These are phyloP conservation scores for Xylariaceae sp. DNA, from an alignment of 2,329 filamentous ascomycete species.

Conservation along the genomic window DNA sequence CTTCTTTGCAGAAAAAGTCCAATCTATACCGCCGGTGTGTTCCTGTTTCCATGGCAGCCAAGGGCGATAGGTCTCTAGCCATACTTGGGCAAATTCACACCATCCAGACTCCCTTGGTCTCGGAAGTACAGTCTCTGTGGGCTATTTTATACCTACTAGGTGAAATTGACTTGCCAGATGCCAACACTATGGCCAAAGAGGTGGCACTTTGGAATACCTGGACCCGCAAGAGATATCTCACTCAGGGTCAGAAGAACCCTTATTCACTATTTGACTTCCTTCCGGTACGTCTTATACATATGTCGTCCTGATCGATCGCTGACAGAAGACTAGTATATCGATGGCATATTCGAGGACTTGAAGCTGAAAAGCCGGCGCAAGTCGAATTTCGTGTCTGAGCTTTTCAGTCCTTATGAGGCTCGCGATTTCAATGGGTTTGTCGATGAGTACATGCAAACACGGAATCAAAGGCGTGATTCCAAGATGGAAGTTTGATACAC, in stretches of 20 bases:
- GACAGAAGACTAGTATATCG: slow-evolving; percentile 27
- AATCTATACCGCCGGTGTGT: slow-evolving; percentile 23
- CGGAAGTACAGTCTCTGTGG: slow-evolving; percentile 34
- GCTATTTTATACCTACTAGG: slow-evolving; percentile 31
- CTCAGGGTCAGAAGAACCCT: slow-evolving; percentile 29
- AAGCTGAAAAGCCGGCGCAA: slow-evolving; percentile 30
- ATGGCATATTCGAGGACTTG: slow-evolving; percentile 30
- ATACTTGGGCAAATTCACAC: slow-evolving; percentile 32
- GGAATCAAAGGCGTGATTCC: no score
- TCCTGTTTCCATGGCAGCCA: slow-evolving; percentile 20
- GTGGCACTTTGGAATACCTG: slow-evolving; percentile 34
- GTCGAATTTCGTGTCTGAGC: slow-evolving; percentile 28
- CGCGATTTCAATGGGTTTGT: slow-evolving; percentile 30
- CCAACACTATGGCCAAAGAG: slow-evolving; percentile 29
- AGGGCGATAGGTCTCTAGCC: slow-evolving; percentile 28
- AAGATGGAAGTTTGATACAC: no score
- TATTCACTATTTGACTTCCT: slow-evolving; percentile 33
- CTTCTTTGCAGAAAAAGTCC: slow-evolving; percentile 22
- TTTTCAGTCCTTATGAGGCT: slow-evolving; percentile 29
- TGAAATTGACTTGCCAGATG: slow-evolving; percentile 28
- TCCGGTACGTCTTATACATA: slow-evolving; percentile 20
- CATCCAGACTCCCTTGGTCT: slow-evolving; percentile 29
- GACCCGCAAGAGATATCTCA: slow-evolving; percentile 31
- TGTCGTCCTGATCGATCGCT: not conserved
- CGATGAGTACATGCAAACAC: slow-evolving; percentile 25